These are phyloP conservation scores for Coemansia sp. DNA, from an alignment of 192 early-diverging fungal genomes.

Conservation along the genomic window DNA sequence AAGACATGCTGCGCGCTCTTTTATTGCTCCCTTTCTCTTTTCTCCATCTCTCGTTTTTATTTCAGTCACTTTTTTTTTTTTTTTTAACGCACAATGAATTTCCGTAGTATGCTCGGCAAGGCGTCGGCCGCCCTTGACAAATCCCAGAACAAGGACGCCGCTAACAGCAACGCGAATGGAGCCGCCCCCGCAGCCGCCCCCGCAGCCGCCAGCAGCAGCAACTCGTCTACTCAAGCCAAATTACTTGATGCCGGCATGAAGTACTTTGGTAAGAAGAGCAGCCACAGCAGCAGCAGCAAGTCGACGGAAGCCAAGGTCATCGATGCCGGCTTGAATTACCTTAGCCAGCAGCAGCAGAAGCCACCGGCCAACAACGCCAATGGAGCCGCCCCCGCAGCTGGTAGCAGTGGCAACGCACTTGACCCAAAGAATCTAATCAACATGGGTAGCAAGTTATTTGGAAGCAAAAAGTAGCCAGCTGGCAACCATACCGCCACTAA, in stretches of 20 bases:
- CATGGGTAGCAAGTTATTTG: no score
- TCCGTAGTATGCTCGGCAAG: constrained; percentile 19
- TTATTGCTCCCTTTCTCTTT: background rate
- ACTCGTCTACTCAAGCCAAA: background rate
- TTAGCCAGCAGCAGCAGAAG: background rate
- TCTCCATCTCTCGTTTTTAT: background rate
- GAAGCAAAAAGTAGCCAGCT: background rate
- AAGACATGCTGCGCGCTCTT: background rate
- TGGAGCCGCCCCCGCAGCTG: no score
- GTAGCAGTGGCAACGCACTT: no score
- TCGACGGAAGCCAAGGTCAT: background rate
- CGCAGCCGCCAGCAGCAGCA: constrained; percentile 3
- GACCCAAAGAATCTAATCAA: no score
- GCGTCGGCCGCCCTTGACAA: constrained; percentile 21
- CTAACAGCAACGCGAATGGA: no score
- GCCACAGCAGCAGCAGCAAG: background rate
- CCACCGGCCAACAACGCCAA: no score
- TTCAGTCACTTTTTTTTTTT: background rate
- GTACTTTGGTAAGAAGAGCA: constrained; percentile 18
- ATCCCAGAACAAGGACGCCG: background rate
- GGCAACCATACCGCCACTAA: background rate
- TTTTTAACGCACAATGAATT: constrained; percentile 17
- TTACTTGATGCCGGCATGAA: constrained; percentile 19
- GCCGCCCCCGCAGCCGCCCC: background rate
- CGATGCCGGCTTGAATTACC: background rate